These are phyloP conservation scores for Kodamaea laetipori DNA, from an alignment of 805 yeast species.

Conservation along the genomic window DNA sequence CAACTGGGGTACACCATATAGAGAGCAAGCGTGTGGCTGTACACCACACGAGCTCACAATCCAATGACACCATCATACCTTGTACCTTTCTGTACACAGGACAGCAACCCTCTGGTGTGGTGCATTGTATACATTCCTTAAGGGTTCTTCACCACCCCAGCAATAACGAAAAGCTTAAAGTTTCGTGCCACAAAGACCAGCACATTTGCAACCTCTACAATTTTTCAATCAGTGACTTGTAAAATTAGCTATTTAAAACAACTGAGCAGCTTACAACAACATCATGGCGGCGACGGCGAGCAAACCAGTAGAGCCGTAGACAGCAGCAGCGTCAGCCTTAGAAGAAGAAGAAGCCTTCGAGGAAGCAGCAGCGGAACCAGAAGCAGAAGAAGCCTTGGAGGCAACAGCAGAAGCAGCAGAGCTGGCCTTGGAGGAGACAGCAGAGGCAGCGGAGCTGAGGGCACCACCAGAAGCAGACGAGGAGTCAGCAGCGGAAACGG, in stretches of 20 bases:
- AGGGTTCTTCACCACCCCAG: slow-evolving; percentile 1
- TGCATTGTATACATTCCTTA: no score
- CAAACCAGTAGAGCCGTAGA: slow-evolving; percentile 24
- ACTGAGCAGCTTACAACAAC: slow-evolving; percentile 22
- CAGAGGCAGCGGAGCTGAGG: slow-evolving; percentile 5
- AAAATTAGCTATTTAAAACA: not conserved
- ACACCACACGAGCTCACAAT: no score
- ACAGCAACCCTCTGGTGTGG: not conserved
- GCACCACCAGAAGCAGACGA: slow-evolving; percentile 7
- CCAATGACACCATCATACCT: no score
- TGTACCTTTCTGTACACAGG: no score
- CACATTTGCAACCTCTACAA: not conserved
- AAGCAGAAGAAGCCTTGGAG: slow-evolving; percentile 9
- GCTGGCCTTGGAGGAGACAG: not conserved
- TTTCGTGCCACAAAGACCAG: not conserved
- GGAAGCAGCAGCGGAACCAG: slow-evolving; percentile 7
- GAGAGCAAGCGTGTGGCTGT: no score
- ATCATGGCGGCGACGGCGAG: slow-evolving; percentile 30
- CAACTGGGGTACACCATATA: no score
- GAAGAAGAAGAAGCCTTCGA: slow-evolving; percentile 7
- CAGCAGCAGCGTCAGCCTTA: slow-evolving; percentile 15
- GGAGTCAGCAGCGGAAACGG: slow-evolving; percentile 9
- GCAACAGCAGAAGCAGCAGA: slow-evolving; percentile 10
- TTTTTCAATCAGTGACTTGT: not conserved
- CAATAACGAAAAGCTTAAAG: not conserved